These are phyloP conservation scores for Salix suchowensis DNA, from an alignment of 345 rosid genomes.

Conservation along the genomic window DNA sequence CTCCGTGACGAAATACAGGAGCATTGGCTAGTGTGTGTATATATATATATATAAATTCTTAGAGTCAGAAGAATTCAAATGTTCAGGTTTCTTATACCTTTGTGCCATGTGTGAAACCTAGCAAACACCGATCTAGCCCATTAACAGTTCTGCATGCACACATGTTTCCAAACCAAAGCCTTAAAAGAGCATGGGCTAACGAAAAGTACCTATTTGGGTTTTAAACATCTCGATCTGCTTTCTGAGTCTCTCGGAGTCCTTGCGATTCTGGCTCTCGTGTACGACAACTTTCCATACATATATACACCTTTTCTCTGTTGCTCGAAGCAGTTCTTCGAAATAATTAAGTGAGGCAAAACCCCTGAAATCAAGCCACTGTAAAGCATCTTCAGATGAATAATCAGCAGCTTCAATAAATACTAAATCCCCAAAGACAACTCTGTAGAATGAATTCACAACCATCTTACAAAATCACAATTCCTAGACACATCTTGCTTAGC, in stretches of 20 bases:
- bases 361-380: too few relatives aligned
- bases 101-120: not conserved
- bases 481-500: too few relatives aligned
- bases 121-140: not conserved
- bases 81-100: not conserved
- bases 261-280: not conserved
- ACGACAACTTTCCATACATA: not conserved
- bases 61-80: too few relatives aligned
- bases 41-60: too few relatives aligned
- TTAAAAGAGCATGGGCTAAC: not conserved
- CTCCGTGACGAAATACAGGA: rapidly evolving
- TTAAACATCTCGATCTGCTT: not conserved
- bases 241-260: not conserved
- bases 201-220: not conserved
- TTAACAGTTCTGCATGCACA: not conserved
- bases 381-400: too few relatives aligned
- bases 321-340: too few relatives aligned
- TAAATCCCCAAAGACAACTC: too few relatives aligned
- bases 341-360: too few relatives aligned
- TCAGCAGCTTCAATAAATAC: too few relatives aligned
- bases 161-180: not conserved
- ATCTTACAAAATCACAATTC: too few relatives aligned
- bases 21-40: too few relatives aligned
- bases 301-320: not conserved
- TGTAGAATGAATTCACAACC: too few relatives aligned